These are phyloP conservation scores for Theobroma grandiflorum DNA, from an alignment of 441 rosid species.

Conservation along the genomic window DNA sequence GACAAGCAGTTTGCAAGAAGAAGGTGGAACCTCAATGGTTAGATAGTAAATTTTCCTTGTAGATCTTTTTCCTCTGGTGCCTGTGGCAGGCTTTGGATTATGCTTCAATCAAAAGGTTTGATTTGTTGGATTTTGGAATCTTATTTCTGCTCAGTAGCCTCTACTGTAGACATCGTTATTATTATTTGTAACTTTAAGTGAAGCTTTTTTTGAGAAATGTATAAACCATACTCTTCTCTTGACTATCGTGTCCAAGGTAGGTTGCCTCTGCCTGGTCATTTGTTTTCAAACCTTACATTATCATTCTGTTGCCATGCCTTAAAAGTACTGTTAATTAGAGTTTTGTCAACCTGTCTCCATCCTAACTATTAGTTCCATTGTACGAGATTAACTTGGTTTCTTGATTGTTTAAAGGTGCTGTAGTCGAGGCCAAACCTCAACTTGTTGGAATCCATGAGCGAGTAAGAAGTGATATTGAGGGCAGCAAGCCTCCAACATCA, in stretches of 20 bases:
- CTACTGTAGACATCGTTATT: background rate
- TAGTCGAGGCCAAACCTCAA: constrained; percentile 84
- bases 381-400: constrained; percentile 21
- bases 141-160: background rate
- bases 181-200: background rate
- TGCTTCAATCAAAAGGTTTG: background rate
- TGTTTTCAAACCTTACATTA: background rate
- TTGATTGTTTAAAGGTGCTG: constrained; percentile 59
- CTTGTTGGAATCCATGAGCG: constrained; percentile 87
- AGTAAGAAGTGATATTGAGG: constrained; percentile 83
- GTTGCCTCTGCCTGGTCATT: background rate
- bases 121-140: background rate
- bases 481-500: constrained; percentile 51
- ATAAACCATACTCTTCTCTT: background rate
- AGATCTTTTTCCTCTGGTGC: background rate
- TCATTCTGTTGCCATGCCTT: background rate
- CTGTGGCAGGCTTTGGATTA: background rate
- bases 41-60: background rate
- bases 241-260: background rate
- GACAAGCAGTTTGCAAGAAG: background rate
- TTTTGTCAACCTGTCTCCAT: background rate
- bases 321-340: background rate
- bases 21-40: background rate
- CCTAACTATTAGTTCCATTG: background rate
- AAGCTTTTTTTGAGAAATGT: background rate